These are phyloP conservation scores for Podila epigama DNA, from an alignment of 192 early-diverging fungal species.

Conservation along the genomic window DNA sequence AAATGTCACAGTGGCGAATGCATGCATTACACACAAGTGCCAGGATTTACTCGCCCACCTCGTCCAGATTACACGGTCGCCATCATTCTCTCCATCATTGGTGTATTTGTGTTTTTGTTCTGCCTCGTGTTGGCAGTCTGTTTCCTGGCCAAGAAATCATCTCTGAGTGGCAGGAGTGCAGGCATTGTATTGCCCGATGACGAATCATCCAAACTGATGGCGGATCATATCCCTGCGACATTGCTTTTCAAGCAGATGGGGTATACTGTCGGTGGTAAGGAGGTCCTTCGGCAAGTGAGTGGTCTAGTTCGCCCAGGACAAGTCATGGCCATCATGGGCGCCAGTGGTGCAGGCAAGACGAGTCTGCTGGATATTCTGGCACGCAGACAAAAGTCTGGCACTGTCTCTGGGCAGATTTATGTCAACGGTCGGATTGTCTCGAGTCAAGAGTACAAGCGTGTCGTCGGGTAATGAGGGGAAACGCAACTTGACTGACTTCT, in stretches of 20 bases:
- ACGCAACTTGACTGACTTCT: no score
- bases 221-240: slow-evolving; percentile 70
- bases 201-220: slow-evolving; percentile 74
- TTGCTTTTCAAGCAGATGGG: slow-evolving; percentile 65
- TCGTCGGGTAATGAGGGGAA: slow-evolving; percentile 82
- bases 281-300: slow-evolving; percentile 58
- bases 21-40: slow-evolving; percentile 84
- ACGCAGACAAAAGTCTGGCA: slow-evolving; percentile 70
- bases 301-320: slow-evolving; percentile 86
- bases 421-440: slow-evolving; percentile 79
- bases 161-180: slow-evolving; percentile 24
- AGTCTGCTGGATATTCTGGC: slow-evolving; percentile 92
- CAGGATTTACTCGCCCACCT: slow-evolving; percentile 67
- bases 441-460: slow-evolving; percentile 69
- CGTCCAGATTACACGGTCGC: slow-evolving; percentile 45
- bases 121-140: slow-evolving; percentile 31
- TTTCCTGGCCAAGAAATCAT: slow-evolving; percentile 37
- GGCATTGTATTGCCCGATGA: slow-evolving; percentile 57
- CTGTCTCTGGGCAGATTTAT: slow-evolving; percentile 75
- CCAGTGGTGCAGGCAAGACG: slow-evolving; percentile 93
- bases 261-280: slow-evolving; percentile 62
- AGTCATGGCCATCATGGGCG: slow-evolving; percentile 93
- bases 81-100: slow-evolving; percentile 48
- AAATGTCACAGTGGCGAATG: slow-evolving; percentile 86
- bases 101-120: slow-evolving; percentile 50